Conservation (phyloP, 805 yeast species). For the Tetrapisispora nanseiensis region DNA sequence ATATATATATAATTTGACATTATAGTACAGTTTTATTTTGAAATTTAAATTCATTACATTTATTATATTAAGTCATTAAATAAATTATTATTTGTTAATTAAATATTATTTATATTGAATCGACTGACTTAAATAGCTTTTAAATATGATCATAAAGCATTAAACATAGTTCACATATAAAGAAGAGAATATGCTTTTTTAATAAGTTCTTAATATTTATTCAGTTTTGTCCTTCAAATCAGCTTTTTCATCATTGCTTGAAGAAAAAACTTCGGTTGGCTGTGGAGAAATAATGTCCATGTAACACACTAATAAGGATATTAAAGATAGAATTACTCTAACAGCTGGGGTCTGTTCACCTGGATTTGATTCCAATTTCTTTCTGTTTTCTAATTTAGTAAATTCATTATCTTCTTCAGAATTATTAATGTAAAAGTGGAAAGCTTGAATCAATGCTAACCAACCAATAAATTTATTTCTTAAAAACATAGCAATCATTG, state of each 20-base stretch:
- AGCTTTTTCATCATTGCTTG: neutral
- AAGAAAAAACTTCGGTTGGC: conserved; percentile 1
- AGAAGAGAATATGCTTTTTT: too few relatives aligned
- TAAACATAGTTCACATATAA: too few relatives aligned
- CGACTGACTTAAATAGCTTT: neutral
- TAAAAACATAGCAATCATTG: conserved; percentile 63
- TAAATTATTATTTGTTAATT: too few relatives aligned
- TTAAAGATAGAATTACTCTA: conserved; percentile 36
- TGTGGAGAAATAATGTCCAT: conserved; percentile 41
- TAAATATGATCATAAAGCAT: too few relatives aligned
- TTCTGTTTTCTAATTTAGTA: conserved; percentile 23
- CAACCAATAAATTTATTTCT: conserved; percentile 35
- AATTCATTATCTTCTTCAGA: conserved; percentile 23
- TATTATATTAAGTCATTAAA: neutral
- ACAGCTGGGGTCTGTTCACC: conserved; percentile 36
- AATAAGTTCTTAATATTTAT: neutral
- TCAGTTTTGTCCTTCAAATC: neutral
- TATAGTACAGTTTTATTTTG: too few relatives aligned
- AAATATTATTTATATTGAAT: too few relatives aligned
- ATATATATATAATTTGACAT: too few relatives aligned
- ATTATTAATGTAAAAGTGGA: conserved; percentile 29
- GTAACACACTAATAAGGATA: conserved; percentile 45
- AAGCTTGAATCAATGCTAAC: conserved; percentile 43
- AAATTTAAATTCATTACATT: neutral
- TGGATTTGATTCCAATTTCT: conserved; percentile 7